Evolutionary conservation across 2,329 filamentous ascomycete species (phyloP).

Genomic region (Sporothrix mexicana): DNA sequence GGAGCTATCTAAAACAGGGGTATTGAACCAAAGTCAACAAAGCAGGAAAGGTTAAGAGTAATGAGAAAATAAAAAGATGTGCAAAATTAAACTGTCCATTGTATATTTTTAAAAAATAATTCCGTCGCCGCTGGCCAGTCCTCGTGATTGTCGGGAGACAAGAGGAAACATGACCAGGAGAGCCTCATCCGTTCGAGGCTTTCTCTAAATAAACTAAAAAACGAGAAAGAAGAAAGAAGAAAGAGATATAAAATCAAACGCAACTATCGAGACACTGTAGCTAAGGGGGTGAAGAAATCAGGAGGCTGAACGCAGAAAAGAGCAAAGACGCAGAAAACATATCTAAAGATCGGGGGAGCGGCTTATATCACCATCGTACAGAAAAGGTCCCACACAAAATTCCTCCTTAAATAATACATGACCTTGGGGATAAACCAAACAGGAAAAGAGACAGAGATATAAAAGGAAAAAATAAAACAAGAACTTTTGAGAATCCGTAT

Average conservation of each 20-base stretch:
- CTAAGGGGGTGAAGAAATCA: not conserved
- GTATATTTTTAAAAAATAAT: not conserved
- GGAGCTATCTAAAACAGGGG: not conserved
- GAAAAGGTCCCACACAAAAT: not conserved
- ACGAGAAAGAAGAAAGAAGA: not conserved
- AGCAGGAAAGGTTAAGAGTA: not conserved
- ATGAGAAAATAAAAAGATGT: not conserved
- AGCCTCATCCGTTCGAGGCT: constrained; percentile 13
- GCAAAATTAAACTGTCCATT: constrained; percentile 22
- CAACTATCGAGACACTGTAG: constrained; percentile 24
- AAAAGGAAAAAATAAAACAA: constrained; percentile 6
- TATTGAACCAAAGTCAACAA: not conserved
- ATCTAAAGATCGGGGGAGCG: constrained; percentile 1
- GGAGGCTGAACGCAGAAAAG: not conserved
- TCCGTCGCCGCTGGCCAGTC: not conserved
- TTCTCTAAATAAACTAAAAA: constrained; percentile 8
- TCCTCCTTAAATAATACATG: constrained; percentile 22
- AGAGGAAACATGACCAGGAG: not conserved
- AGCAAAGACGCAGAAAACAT: not conserved
- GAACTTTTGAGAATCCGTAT: constrained; percentile 25
- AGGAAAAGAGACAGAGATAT: not conserved
- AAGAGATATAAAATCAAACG: not conserved
- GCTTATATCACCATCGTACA: constrained; percentile 26
- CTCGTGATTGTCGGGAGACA: not conserved
- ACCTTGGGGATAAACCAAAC: not conserved